These are phyloP conservation scores for Suillus spraguei DNA, from an alignment of 768 basidiomycete genomes.

Conservation along the genomic window DNA sequence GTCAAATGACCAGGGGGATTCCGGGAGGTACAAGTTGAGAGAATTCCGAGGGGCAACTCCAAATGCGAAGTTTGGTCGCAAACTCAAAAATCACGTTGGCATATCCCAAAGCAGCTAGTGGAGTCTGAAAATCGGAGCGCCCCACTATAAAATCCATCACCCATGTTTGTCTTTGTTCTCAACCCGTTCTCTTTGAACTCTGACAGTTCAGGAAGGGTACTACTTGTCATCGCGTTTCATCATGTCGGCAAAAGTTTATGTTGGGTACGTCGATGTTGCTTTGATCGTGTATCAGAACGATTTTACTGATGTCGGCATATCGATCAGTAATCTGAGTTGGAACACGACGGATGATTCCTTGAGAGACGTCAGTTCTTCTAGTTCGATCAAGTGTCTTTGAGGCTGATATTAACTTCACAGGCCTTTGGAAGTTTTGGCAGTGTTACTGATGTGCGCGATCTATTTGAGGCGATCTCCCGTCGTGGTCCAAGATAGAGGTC, in stretches of 20 bases:
- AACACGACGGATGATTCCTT: slow-evolving; percentile 31
- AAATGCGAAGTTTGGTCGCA: slow-evolving; percentile 1
- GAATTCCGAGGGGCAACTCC: neutral
- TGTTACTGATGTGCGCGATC: slow-evolving; percentile 52
- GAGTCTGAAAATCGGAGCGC: slow-evolving; percentile 35
- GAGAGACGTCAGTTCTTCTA: slow-evolving; percentile 24
- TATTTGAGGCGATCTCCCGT: slow-evolving; percentile 31
- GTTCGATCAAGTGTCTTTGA: neutral
- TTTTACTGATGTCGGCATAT: slow-evolving; percentile 8
- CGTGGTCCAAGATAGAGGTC: slow-evolving; percentile 22
- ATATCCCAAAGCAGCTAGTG: slow-evolving; percentile 30
- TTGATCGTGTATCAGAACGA: slow-evolving; percentile 1
- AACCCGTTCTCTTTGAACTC: slow-evolving; percentile 11
- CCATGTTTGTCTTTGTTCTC: slow-evolving; percentile 20
- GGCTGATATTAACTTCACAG: slow-evolving; percentile 24
- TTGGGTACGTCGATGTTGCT: slow-evolving; percentile 23
- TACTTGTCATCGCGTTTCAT: slow-evolving; percentile 20
- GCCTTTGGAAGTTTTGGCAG: slow-evolving; percentile 47
- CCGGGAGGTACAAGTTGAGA: neutral
- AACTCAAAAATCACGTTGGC: slow-evolving; percentile 17
- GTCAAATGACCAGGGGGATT: slow-evolving; percentile 1
- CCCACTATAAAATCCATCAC: slow-evolving; percentile 29
- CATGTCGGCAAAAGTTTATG: slow-evolving; percentile 37
- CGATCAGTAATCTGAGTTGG: slow-evolving; percentile 37
- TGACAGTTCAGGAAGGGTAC: slow-evolving; percentile 14